Base-by-base conservation (phyloP, 129 eudicot genomes). In the Scalesia atractyloides region DNA sequence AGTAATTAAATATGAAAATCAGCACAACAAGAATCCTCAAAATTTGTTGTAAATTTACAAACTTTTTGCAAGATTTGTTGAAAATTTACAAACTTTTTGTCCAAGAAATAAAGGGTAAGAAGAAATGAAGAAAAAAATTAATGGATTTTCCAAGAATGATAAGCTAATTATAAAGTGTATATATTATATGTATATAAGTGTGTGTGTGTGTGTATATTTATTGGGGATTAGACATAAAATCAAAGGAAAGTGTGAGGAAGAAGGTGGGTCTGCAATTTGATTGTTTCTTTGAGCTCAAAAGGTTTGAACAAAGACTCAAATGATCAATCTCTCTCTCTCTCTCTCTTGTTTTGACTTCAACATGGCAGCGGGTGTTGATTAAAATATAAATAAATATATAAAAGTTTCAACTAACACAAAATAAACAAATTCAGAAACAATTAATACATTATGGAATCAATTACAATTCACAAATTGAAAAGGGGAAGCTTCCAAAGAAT, bases 301-400 rank as follows among this genome's bases (percentile, higher is more conserved):
- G 63, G 77, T 75, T 81, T 81, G 84, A 81, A 70, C 68, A 69
- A 75, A 69, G 84, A 81, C 80, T 79, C 69, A 46, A 67, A 57
- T 37, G 37, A 56, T 72, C 68, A 66, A 79, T 41, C 9, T 78
- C 72, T 78, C 77, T 51, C 26, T 78, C 47, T 15, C 81, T 43
- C 68, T 53, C 44, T 73, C 73, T 39, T 58, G 22, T 80, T 68
- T 80, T 80, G 84, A 80, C 84, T 68, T 81, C 75, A 75, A 75
- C 66, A 63, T 64, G 66, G 72, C 58, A 30, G 64, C 58, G 65
- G 46, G 64, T 64, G 67, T 71, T 71, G 77, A 71, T 52, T 71
- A 64, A 74, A 64, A 33, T 53, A 66, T 11, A 33, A 36, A 59
- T 22, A 67, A 79, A 49, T 5, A 26, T 43, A 52, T 37, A 66